Evolutionary conservation across 2,329 filamentous ascomycete species (phyloP).

Genomic region (Fusarium newnesense): DNA sequence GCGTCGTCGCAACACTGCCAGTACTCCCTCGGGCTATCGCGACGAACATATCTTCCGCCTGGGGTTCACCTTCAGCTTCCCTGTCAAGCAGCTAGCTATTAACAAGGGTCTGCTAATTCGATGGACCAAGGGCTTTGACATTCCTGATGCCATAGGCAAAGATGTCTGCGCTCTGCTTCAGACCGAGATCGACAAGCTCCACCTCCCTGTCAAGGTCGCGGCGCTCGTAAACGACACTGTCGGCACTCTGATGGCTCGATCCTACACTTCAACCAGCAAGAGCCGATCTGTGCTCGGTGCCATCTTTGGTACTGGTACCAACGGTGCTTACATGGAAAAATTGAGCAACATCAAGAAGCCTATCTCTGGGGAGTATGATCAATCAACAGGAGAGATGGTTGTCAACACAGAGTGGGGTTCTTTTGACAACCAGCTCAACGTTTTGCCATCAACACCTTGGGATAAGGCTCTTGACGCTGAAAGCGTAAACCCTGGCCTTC

Average conservation of each 20-base stretch:
- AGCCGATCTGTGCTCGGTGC: slow-evolving; percentile 89
- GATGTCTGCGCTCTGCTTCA: slow-evolving; percentile 94
- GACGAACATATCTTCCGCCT: slow-evolving; percentile 88
- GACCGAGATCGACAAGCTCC: slow-evolving; percentile 84
- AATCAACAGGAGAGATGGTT: slow-evolving; percentile 90
- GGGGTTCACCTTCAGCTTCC: slow-evolving; percentile 99
- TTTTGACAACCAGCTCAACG: slow-evolving; percentile 92
- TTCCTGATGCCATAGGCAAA: slow-evolving; percentile 91
- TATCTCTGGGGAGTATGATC: slow-evolving; percentile 76
- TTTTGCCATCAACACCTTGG: slow-evolving; percentile 86
- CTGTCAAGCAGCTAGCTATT: slow-evolving; percentile 91
- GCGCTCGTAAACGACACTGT: slow-evolving; percentile 98
- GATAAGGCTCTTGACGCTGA: slow-evolving; percentile 81
- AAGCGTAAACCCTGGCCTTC: slow-evolving; percentile 90
- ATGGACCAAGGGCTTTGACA: slow-evolving; percentile 99
- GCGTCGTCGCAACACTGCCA: slow-evolving; percentile 70
- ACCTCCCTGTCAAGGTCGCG: slow-evolving; percentile 91
- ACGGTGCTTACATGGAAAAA: slow-evolving; percentile 97
- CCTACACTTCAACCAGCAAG: slow-evolving; percentile 91
- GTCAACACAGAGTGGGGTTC: slow-evolving; percentile 99
- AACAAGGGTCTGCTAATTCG: slow-evolving; percentile 94
- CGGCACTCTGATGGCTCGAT: slow-evolving; percentile 96
- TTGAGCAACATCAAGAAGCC: slow-evolving; percentile 84
- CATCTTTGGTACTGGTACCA: slow-evolving; percentile 97
- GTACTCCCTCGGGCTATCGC: slow-evolving; percentile 66